Conservation (phyloP, 441 rosid species). For the Arabidopsis hybrid region DNA sequence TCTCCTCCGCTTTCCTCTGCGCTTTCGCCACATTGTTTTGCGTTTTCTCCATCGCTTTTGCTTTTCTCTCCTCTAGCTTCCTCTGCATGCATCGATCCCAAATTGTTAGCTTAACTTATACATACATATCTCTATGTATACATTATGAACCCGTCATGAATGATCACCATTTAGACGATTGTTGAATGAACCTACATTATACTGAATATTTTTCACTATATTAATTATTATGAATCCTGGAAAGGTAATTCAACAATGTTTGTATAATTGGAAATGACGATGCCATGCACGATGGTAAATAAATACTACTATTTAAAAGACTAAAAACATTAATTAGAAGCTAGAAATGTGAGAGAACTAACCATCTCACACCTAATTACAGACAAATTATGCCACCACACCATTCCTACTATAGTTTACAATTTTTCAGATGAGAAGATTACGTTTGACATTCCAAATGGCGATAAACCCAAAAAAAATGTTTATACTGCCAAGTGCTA, state of each 20-base stretch:
- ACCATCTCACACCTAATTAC: neutral
- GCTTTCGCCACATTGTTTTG: constrained; percentile 86
- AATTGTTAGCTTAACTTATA: neutral
- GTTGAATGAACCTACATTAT: neutral
- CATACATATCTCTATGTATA: neutral
- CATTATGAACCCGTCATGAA: neutral
- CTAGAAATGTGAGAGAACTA: neutral
- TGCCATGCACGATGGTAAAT: too few relatives aligned
- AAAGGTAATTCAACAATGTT: neutral
- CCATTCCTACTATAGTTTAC: neutral
- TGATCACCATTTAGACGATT: neutral
- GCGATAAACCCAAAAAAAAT: too few relatives aligned
- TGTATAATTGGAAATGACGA: too few relatives aligned
- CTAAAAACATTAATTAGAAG: neutral
- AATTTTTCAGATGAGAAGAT: neutral
- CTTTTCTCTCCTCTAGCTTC: constrained; percentile 91
- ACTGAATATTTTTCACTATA: neutral
- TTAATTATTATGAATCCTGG: neutral
- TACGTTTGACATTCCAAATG: neutral
- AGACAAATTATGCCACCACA: neutral
- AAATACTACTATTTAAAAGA: too few relatives aligned
- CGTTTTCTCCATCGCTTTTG: constrained; percentile 88
- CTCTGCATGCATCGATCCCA: constrained; percentile 56
- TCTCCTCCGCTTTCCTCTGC: constrained; percentile 86
- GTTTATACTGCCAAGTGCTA: too few relatives aligned